phyloP scores from a whole-genome alignment of 2,329 filamentous ascomycete species.

The Colletotrichum abscissum region DNA sequence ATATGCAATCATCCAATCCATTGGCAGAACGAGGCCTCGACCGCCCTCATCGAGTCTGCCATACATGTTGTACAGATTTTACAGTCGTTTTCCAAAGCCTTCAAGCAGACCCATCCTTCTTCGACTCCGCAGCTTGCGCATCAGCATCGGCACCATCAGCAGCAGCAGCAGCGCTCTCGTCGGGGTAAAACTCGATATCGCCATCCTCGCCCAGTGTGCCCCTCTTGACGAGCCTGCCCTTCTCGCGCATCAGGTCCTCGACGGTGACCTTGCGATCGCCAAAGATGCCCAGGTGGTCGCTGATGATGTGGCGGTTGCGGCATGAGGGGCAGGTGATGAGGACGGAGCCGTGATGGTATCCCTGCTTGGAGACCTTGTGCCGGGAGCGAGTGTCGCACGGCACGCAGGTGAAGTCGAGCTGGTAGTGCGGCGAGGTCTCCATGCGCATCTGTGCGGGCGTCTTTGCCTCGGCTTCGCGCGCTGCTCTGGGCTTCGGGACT shows the following conservation, averaged over 20 bases:
- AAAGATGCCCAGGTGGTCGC: constrained; percentile 86
- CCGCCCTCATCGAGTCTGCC: not conserved
- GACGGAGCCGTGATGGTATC: constrained; percentile 90
- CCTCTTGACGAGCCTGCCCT: constrained; percentile 79
- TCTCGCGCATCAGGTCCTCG: constrained; percentile 81
- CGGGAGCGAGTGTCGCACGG: constrained; percentile 84
- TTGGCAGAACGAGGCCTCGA: not conserved
- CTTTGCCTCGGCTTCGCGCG: constrained; percentile 40
- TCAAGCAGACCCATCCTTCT: constrained; percentile 19
- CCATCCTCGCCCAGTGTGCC: constrained; percentile 79
- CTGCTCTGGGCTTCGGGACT: constrained; percentile 37
- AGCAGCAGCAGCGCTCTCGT: constrained; percentile 56
- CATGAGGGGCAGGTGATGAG: constrained; percentile 90
- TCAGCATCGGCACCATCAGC: constrained; percentile 8
- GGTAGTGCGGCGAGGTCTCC: constrained; percentile 75
- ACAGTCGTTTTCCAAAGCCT: not conserved
- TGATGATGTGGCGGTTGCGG: constrained; percentile 89
- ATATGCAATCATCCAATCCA: constrained; percentile 22
- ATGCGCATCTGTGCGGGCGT: constrained; percentile 36
- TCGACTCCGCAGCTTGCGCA: not conserved
- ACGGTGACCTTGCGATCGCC: constrained; percentile 76
- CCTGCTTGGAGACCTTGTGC: constrained; percentile 91
- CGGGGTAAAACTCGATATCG: constrained; percentile 94
- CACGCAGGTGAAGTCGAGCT: constrained; percentile 92
- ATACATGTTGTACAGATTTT: not conserved